Percentiles rank a stretch among this genome's conserved stretches.
Conservation (phyloP, 2,329 filamentous ascomycete genomes). For the Coniochaeta sp. region DNA sequence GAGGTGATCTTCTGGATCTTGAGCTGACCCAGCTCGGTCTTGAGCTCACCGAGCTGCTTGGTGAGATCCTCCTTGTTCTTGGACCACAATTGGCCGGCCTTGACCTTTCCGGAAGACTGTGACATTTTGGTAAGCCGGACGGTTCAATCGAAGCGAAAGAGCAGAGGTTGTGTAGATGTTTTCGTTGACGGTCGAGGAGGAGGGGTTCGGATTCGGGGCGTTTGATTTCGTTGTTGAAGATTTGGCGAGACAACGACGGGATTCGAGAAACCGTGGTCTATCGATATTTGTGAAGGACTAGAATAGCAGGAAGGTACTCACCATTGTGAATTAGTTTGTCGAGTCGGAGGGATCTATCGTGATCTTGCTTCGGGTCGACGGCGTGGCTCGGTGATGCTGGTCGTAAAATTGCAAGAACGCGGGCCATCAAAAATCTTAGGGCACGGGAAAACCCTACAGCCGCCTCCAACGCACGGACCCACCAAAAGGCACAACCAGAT, state of each 20-base stretch:
- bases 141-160: background rate
- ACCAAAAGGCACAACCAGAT: too few species aligned
- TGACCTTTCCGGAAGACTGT: slow-evolving; percentile 66
- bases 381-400: slow-evolving; percentile 16
- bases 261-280: background rate
- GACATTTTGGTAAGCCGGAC: slow-evolving; percentile 26
- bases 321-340: slow-evolving; percentile 19
- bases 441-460: slow-evolving; percentile 22
- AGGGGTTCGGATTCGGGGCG: background rate
- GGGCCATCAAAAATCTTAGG: slow-evolving; percentile 18
- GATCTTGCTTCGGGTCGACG: slow-evolving; percentile 13
- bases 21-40: slow-evolving; percentile 92
- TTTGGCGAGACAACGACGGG: background rate
- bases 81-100: slow-evolving; percentile 93
- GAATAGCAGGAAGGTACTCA: slow-evolving; percentile 9
- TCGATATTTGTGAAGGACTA: background rate
- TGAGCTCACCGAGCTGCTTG: slow-evolving; percentile 91
- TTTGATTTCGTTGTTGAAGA: background rate
- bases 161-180: slow-evolving; percentile 15
- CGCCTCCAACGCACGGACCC: too few species aligned
- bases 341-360: slow-evolving; percentile 12
- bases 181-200: background rate
- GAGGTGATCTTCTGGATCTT: slow-evolving; percentile 98
- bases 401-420: slow-evolving; percentile 8
- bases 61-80: slow-evolving; percentile 99